These are phyloP conservation scores for Tympanopsis confertula DNA, from an alignment of 2,329 filamentous ascomycete genomes.

Conservation along the genomic window DNA sequence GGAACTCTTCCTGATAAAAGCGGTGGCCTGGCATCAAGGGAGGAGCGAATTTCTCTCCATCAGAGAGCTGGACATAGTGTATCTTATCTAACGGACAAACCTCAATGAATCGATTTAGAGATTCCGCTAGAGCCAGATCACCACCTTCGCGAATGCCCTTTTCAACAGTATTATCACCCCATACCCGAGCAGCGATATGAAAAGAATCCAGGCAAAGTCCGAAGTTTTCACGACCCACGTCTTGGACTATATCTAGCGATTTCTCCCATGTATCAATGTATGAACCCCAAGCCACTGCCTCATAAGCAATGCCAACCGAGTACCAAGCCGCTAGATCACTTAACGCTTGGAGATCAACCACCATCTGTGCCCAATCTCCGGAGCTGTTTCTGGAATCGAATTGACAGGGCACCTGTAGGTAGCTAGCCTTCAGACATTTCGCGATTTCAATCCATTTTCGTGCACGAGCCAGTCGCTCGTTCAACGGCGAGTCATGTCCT, in stretches of 20 bases:
- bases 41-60: conserved; percentile 17
- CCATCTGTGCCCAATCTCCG: neutral
- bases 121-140: conserved; percentile 7
- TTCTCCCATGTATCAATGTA: conserved; percentile 18
- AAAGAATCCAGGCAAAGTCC: conserved; percentile 22
- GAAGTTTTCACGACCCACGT: conserved; percentile 18
- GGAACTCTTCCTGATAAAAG: conserved; percentile 9
- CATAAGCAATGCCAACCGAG: conserved; percentile 15
- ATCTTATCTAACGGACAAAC: conserved; percentile 12
- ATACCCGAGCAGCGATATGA: conserved; percentile 17
- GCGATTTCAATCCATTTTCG: neutral
- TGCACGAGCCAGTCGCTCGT: neutral
- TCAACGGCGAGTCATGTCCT: neutral
- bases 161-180: conserved; percentile 13
- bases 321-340: neutral
- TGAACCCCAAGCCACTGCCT: conserved; percentile 17
- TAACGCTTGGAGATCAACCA: neutral
- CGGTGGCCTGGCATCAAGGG: conserved; percentile 15
- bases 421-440: neutral
- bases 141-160: conserved; percentile 8
- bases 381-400: neutral
- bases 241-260: conserved; percentile 11
- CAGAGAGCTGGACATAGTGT: conserved; percentile 20
- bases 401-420: neutral
- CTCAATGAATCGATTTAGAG: conserved; percentile 10